Evolutionary conservation across 805 yeast genomes (phyloP).

Genomic region (Blastobotrys terrestris): DNA sequence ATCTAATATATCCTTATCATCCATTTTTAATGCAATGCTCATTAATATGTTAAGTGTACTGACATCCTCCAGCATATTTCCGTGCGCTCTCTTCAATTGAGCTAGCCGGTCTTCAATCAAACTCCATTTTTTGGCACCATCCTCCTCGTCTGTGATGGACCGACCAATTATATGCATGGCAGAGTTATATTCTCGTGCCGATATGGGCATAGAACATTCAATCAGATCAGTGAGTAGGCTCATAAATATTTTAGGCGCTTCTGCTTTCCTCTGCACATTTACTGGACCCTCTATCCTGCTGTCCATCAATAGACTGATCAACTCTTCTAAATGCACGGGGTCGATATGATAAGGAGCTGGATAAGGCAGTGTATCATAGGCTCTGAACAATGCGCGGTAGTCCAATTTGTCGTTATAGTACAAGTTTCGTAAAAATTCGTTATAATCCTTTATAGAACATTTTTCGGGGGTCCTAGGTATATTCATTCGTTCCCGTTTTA

Average conservation of each 20-base stretch:
- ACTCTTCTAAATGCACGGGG: slow-evolving; percentile 29
- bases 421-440: slow-evolving; percentile 20
- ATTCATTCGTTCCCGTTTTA: slow-evolving; percentile 5
- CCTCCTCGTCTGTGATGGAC: slow-evolving; percentile 7
- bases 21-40: slow-evolving; percentile 21
- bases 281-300: background rate
- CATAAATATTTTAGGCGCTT: slow-evolving; percentile 13
- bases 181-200: slow-evolving; percentile 27
- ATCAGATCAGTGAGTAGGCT: slow-evolving; percentile 22
- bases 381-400: slow-evolving; percentile 18
- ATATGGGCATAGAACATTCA: slow-evolving; percentile 27
- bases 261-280: background rate
- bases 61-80: slow-evolving; percentile 10
- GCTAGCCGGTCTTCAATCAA: slow-evolving; percentile 10
- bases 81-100: slow-evolving; percentile 8
- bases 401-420: slow-evolving; percentile 7
- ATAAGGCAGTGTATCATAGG: slow-evolving; percentile 28
- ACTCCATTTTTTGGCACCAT: slow-evolving; percentile 1
- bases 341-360: slow-evolving; percentile 31
- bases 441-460: slow-evolving; percentile 13
- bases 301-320: slow-evolving; percentile 21
- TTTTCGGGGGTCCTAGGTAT: slow-evolving; percentile 3
- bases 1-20: slow-evolving; percentile 14
- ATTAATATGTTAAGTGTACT: slow-evolving; percentile 28
- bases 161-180: slow-evolving; percentile 20